A percentile compares a stretch with the other conserved stretches of the same genome.
Conservation (phyloP, 192 early-diverging fungal species). For the Glomus cerebriforme region DNA sequence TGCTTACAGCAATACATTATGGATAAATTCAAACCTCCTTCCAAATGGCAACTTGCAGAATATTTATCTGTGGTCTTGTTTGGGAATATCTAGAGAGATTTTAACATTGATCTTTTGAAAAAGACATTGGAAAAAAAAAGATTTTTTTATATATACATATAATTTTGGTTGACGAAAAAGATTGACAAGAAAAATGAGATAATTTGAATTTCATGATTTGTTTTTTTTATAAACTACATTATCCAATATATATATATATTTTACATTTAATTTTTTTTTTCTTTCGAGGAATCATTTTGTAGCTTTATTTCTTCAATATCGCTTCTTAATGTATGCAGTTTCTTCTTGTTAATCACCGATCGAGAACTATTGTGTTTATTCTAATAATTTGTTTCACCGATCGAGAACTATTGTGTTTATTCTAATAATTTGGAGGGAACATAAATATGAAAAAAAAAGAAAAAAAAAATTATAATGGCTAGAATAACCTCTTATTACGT, state of each 20-base stretch:
- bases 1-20: slow-evolving; percentile 26
- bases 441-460: background rate
- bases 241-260: too few species aligned
- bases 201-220: too few species aligned
- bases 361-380: background rate
- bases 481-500: background rate
- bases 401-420: background rate
- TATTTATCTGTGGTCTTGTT: slow-evolving; percentile 27
- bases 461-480: background rate
- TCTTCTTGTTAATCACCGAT: background rate
- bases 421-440: background rate
- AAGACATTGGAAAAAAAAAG: background rate
- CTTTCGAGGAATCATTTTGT: too few species aligned
- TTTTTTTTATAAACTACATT: too few species aligned
- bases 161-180: too few species aligned
- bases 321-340: background rate
- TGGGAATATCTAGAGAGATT: background rate
- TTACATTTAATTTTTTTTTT: too few species aligned
- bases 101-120: background rate
- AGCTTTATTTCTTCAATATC: too few species aligned
- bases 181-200: too few species aligned
- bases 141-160: too few species aligned
- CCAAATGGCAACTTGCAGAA: slow-evolving; percentile 32
- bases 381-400: background rate
- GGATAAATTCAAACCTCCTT: slow-evolving; percentile 35